Conservation (phyloP, 805 yeast genomes). For the Nakazawaea peltata region DNA sequence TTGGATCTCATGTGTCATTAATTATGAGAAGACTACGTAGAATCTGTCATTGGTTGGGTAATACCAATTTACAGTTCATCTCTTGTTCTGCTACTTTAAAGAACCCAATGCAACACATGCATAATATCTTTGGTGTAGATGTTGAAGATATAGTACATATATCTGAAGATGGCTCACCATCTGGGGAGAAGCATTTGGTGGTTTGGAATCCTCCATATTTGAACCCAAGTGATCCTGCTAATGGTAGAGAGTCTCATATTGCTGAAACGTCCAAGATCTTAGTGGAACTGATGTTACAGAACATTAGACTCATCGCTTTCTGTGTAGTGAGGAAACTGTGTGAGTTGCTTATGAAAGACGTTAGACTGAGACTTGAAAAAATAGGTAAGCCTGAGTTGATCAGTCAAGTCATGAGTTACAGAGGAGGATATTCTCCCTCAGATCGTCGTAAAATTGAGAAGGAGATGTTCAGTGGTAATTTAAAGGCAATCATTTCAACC, state of each 20-base stretch:
- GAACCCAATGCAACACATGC: conserved; percentile 67
- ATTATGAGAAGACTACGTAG: conserved; percentile 77
- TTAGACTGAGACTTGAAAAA: conserved; percentile 44
- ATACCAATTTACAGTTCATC: conserved; percentile 52
- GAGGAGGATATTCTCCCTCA: conserved; percentile 88
- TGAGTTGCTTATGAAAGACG: conserved; percentile 81
- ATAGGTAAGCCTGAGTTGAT: conserved; percentile 35
- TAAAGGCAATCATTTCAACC: conserved; percentile 86
- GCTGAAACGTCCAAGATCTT: conserved; percentile 70
- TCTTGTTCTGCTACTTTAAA: conserved; percentile 93
- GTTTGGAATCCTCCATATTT: conserved; percentile 81
- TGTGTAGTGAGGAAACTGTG: conserved; percentile 83
- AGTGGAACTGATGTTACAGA: conserved; percentile 52
- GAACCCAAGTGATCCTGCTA: conserved; percentile 46
- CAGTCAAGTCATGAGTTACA: conserved; percentile 78
- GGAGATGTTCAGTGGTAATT: conserved; percentile 82
- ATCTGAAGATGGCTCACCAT: conserved; percentile 81
- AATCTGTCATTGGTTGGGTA: conserved; percentile 46
- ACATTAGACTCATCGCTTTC: conserved; percentile 80
- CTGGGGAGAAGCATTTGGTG: conserved; percentile 65
- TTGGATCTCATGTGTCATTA: conserved; percentile 87
- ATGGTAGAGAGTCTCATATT: conserved; percentile 64
- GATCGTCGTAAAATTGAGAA: conserved; percentile 85
- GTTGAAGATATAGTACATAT: conserved; percentile 50
- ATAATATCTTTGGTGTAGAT: conserved; percentile 58